Evolutionary conservation across 1,139 yeast species (phyloP), one percentile per base, ranked within the genome.

Genomic region (Ashbya aceris): DNA sequence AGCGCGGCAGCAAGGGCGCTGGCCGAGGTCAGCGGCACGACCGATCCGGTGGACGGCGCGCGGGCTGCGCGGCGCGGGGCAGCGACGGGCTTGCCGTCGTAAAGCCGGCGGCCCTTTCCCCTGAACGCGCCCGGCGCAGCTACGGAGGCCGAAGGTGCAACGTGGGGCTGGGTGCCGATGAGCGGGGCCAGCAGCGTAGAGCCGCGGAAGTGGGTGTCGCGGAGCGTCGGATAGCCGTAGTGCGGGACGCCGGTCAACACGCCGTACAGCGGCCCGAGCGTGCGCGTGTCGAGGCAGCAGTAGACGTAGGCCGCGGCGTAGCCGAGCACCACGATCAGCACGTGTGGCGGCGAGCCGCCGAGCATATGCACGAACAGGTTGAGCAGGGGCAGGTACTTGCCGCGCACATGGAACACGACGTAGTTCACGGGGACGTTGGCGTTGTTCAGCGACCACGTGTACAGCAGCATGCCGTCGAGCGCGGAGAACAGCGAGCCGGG

Each of bases 1-100:
- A 41, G 28, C 7, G 40, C 40, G 9, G 34, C 67, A 41, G 73
- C 66, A 71, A 84, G 84, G 61, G 83, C 86, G 49, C 73, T 73
- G 49, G 68, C 67, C 47, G 76, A 60, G 34, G 66, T 53, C 47
- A 81, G 58, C 50, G 63, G 67, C 47, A 61, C 45, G 48, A 73
- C 74, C 12, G 20, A 3, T 4, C 20, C 20, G 20, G n/a, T 32
- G n/a, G 20, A 4, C 12, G 20, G 6, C 3, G 12, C n/a, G 35
- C 35, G 20, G 20, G 35, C 12, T 3, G 11, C 27, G 7, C 29
- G n/a, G 27, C 37, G 37, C 20, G 37, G 29, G 4, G 29, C 17
- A 4, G 37, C 11, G 37, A 34, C 14, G 27, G 37, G 7, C 27
- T 34, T 34, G n/a, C 37, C 37, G 37, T 34, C 37, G 29, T 34